A percentile compares a stretch with the other conserved stretches of the same genome.
phyloP scores from a whole-genome alignment of 2,329 filamentous ascomycete species.

The Biscogniauxia marginata region DNA sequence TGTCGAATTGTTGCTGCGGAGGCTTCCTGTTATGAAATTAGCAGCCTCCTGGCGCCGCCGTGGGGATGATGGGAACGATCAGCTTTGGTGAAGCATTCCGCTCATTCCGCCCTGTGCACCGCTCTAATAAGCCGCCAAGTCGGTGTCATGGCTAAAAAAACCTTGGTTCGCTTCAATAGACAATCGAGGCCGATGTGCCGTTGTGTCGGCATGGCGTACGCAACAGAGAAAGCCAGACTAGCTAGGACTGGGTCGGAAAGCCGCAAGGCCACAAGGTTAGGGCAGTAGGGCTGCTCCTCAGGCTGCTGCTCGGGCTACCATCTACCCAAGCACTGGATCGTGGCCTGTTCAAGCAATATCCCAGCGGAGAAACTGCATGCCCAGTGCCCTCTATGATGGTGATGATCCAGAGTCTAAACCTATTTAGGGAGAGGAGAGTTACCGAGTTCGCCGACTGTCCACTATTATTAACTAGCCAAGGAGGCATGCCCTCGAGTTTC shows the following conservation, averaged over 20 bases:
- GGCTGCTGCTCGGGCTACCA: not conserved
- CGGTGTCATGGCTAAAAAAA: not conserved
- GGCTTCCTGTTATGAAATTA: not conserved
- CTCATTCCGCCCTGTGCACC: not conserved
- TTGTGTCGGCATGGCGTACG: not conserved
- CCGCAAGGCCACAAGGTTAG: not conserved
- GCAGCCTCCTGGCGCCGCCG: not conserved
- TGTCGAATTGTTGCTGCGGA: not conserved
- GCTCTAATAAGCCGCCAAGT: not conserved
- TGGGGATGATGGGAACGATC: not conserved
- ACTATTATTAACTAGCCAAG: not conserved
- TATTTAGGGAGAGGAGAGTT: not conserved
- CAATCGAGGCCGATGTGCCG: not conserved
- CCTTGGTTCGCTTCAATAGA: not conserved
- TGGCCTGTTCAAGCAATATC: not conserved
- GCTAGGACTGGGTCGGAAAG: not conserved
- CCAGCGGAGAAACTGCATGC: not conserved
- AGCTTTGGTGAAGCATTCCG: not conserved
- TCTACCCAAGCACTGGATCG: not conserved
- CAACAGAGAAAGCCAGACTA: too few relatives aligned
- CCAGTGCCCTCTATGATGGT: not conserved
- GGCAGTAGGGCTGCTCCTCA: not conserved
- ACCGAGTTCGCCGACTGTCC: not conserved
- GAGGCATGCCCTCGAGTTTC: not conserved
- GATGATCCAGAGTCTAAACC: not conserved